A percentile compares a stretch with the other conserved stretches of the same genome.
These are phyloP conservation scores for Phaeosphaeriaceae sp. DNA, from an alignment of 2,329 filamentous ascomycete genomes.

Conservation along the genomic window DNA sequence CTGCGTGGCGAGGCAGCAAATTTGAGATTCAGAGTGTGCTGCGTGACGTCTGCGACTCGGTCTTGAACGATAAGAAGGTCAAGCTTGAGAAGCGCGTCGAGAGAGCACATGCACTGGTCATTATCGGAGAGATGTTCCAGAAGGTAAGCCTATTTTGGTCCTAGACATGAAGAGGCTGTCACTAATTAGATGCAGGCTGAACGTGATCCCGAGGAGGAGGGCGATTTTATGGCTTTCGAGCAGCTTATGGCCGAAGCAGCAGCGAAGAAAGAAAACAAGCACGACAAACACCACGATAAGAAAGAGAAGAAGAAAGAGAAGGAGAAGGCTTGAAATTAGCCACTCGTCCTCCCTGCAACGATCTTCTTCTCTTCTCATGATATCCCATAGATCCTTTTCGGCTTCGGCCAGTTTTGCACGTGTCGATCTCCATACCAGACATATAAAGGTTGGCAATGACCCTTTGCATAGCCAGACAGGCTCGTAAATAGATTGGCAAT, in stretches of 20 bases:
- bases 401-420: slow-evolving; percentile 2
- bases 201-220: slow-evolving; percentile 92
- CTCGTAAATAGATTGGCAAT: neutral
- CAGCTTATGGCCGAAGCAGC: slow-evolving; percentile 96
- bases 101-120: slow-evolving; percentile 84
- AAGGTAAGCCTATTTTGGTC: slow-evolving; percentile 64
- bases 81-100: slow-evolving; percentile 85
- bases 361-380: slow-evolving; percentile 24
- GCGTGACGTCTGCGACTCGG: slow-evolving; percentile 89
- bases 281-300: slow-evolving; percentile 70
- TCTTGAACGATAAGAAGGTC: slow-evolving; percentile 81
- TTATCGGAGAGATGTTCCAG: slow-evolving; percentile 87
- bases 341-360: neutral
- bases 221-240: slow-evolving; percentile 98
- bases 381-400: slow-evolving; percentile 39
- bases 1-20: slow-evolving; percentile 94
- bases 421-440: neutral
- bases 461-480: neutral
- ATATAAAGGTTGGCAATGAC: neutral
- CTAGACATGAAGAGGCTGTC: neutral
- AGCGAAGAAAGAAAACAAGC: slow-evolving; percentile 86
- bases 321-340: slow-evolving; percentile 16
- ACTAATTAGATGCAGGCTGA: slow-evolving; percentile 66
- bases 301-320: slow-evolving; percentile 39
- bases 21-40: slow-evolving; percentile 98